Evolutionary conservation across 1,284 basidiomycete species (phyloP).

Genomic region (Pascua guehoae): DNA sequence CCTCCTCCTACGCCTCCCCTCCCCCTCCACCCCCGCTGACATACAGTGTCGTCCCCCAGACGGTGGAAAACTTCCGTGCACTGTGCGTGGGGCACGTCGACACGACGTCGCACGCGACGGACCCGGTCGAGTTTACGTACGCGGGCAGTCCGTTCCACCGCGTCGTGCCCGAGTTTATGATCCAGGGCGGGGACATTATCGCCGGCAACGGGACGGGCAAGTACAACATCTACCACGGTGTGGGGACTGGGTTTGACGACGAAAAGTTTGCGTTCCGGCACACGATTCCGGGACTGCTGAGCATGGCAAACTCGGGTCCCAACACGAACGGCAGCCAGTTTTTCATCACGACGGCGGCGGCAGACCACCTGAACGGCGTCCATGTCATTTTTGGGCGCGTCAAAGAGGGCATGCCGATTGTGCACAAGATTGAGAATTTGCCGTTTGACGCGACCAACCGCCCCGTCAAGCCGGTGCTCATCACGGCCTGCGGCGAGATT

Average conservation of each 20-base stretch:
- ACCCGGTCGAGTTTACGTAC: not conserved
- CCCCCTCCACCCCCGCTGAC: too few relatives aligned
- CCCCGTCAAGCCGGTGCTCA: conserved; percentile 54
- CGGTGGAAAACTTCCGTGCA: conserved; percentile 14
- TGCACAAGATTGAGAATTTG: conserved; percentile 89
- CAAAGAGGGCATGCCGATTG: conserved; percentile 77
- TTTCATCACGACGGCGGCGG: conserved; percentile 92
- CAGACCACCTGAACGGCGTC: conserved; percentile 90
- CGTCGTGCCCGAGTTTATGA: conserved; percentile 64
- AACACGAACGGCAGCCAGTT: conserved; percentile 93
- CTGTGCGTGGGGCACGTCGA: not conserved
- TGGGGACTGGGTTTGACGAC: conserved; percentile 20
- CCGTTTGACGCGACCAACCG: conserved; percentile 66
- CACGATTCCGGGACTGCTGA: conserved; percentile 7
- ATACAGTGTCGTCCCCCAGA: conserved; percentile 4
- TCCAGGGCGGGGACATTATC: conserved; percentile 65
- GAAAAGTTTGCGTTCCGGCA: conserved; percentile 20
- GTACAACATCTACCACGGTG: conserved; percentile 29
- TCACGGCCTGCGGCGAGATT: conserved; percentile 57
- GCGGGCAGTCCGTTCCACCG: conserved; percentile 13
- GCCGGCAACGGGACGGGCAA: conserved; percentile 52
- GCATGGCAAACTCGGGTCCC: conserved; percentile 74
- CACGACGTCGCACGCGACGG: not conserved
- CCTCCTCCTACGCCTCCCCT: too few relatives aligned
- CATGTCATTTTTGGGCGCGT: conserved; percentile 92